Evolutionary conservation across 306 rosid genomes (phyloP), one percentile per base, ranked within the genome.

Genomic region (Cucurbita pepo): DNA sequence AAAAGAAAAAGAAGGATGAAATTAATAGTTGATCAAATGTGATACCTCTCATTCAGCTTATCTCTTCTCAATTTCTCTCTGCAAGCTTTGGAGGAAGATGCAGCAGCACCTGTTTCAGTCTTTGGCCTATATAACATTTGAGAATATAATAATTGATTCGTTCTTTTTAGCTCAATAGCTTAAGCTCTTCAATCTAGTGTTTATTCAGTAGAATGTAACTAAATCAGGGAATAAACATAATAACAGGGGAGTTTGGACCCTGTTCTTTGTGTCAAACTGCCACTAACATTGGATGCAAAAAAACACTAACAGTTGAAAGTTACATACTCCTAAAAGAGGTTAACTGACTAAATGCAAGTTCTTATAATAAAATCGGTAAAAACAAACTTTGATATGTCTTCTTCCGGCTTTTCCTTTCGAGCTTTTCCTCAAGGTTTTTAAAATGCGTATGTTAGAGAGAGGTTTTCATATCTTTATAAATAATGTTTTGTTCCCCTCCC

Each of bases 61-160:
- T 90, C 93, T 78, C 92, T 85, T 13, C 92, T 84, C 84, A 85
- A 48, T 84, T 86, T 89, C 87, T 89, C 92, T 22, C 93, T 80
- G 75, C 91, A 87, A 11, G 96, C 96, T 81, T 87, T 90, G 12
- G 93, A 81, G 83, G 80, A 82, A 65, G 87, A 83, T 45, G 85
- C 76, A 76, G 83, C 76, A 76, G 83, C 58, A 70, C 85, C 69
- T 8, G 82, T 78, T 62, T 90, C 93, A 69, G 84, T 73, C 75
- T 87, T 87, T 41, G 74, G 82, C 83, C 93, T 90, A 72, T 51
- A 79, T 60, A 67, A 79, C 63, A 13, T 19, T 65, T 21, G 47
- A 67, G 58, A 19, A 45, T 2, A 56, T 7, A 41, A 16, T 0
- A 50, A 51, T 50, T 36, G 50, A 30, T 59, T 34, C 21, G 36